Conservation (phyloP, 805 yeast species). For the Wickerhamiella parazyma region DNA sequence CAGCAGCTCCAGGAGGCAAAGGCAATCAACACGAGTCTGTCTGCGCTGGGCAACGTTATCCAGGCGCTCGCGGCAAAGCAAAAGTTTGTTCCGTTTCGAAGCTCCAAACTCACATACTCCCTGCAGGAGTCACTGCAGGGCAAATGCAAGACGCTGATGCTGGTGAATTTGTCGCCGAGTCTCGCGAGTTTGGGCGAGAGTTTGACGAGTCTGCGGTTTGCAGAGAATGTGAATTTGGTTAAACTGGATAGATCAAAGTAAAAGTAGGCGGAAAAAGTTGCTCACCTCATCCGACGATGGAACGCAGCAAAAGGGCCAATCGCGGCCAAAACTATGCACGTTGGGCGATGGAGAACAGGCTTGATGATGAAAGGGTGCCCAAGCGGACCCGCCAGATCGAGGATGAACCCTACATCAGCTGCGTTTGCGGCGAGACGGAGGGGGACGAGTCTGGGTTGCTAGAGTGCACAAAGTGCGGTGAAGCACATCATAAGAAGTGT, state of each 20-base stretch:
- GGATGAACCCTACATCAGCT: constrained; percentile 12
- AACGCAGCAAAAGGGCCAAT: constrained; percentile 8
- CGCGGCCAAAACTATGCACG: constrained; percentile 8
- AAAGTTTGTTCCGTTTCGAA: constrained; percentile 51
- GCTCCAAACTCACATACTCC: constrained; percentile 66
- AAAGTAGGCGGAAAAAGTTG: too few relatives aligned
- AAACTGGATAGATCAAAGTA: background rate
- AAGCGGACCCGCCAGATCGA: background rate
- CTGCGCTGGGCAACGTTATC: constrained; percentile 84
- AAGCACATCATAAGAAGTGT: constrained; percentile 61
- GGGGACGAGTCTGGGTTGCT: constrained; percentile 34
- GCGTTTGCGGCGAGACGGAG: constrained; percentile 19
- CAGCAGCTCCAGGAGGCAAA: constrained; percentile 76
- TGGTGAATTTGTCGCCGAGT: constrained; percentile 73
- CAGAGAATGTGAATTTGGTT: constrained; percentile 36
- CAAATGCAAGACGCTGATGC: constrained; percentile 79
- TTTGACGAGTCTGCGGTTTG: constrained; percentile 74
- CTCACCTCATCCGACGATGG: too few relatives aligned
- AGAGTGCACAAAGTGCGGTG: constrained; percentile 47
- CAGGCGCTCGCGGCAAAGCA: constrained; percentile 40
- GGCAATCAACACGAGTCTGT: constrained; percentile 74
- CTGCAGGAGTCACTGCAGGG: constrained; percentile 77
- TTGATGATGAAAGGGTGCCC: background rate
- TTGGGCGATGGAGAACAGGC: constrained; percentile 2
- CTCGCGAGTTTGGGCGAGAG: constrained; percentile 56